phyloP scores from a whole-genome alignment of 805 yeast genomes.

The Starmera amethionina region DNA sequence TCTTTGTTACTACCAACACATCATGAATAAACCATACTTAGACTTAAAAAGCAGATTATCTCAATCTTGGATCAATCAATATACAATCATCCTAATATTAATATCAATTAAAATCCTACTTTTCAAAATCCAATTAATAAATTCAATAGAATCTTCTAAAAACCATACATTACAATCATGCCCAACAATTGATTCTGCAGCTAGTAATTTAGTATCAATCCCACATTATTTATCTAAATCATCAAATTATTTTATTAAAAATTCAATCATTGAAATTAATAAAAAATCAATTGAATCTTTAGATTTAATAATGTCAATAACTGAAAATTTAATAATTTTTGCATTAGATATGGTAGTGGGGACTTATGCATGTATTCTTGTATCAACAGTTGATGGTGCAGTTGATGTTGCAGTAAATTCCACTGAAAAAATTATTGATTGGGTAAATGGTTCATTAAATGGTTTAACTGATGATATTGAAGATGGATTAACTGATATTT shows the following conservation, averaged over 20 bases:
- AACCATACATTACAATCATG: constrained; percentile 35
- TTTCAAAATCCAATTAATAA: constrained; percentile 37
- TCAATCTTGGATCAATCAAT: constrained; percentile 59
- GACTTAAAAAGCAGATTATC: constrained; percentile 43
- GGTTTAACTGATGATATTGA: constrained; percentile 52
- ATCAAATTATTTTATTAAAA: constrained; percentile 43
- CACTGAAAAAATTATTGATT: constrained; percentile 48
- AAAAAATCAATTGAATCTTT: constrained; percentile 35
- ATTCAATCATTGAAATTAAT: constrained; percentile 38
- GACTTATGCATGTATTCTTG: constrained; percentile 75
- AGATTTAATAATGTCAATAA: constrained; percentile 38
- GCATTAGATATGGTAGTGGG: constrained; percentile 69
- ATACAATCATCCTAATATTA: constrained; percentile 45
- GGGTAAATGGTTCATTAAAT: constrained; percentile 52
- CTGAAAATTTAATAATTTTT: constrained; percentile 53
- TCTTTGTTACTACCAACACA: no score
- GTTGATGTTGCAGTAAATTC: constrained; percentile 66
- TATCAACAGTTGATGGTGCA: constrained; percentile 64
- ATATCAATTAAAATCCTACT: constrained; percentile 51
- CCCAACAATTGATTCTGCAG: constrained; percentile 29
- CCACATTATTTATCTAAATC: constrained; percentile 49
- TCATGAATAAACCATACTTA: constrained; percentile 26
- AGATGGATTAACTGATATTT: constrained; percentile 52
- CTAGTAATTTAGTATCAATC: constrained; percentile 27
- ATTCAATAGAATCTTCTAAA: constrained; percentile 32